A percentile compares a stretch with the other conserved stretches of the same genome.
Conservation (phyloP, 352 stramenopile species). For the Phytopythium cucurbitacearum region DNA sequence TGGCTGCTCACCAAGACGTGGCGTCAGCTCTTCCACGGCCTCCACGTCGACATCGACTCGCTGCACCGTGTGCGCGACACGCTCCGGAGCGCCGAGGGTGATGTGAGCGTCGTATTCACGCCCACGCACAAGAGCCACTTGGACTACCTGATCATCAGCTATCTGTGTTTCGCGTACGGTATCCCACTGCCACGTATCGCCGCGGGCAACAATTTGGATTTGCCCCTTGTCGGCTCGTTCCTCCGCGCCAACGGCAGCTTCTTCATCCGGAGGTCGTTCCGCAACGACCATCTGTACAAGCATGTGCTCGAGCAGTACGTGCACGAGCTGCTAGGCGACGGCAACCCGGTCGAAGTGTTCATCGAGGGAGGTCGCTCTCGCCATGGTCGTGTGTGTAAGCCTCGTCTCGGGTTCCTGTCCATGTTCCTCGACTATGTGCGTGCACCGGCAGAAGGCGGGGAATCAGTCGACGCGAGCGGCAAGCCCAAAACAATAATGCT, state of each 20-base stretch:
- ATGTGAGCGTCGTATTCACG: constrained; percentile 77
- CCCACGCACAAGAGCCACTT: constrained; percentile 88
- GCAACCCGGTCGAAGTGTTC: constrained; percentile 87
- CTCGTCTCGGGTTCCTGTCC: constrained; percentile 61
- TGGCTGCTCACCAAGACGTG: constrained; percentile 80
- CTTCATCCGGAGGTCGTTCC: constrained; percentile 86
- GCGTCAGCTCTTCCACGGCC: constrained; percentile 64
- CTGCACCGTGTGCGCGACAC: constrained; percentile 50
- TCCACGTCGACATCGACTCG: constrained; percentile 69
- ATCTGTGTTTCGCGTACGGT: constrained; percentile 86
- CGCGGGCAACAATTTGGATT: constrained; percentile 84
- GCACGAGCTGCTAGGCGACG: constrained; percentile 72
- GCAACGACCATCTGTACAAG: constrained; percentile 72
- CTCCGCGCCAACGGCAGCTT: constrained; percentile 85
- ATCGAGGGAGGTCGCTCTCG: constrained; percentile 84
- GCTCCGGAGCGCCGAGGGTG: constrained; percentile 35
- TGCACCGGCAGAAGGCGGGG: neutral
- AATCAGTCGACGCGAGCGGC: neutral
- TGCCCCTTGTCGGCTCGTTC: constrained; percentile 77
- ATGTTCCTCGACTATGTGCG: constrained; percentile 71
- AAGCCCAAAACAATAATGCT: constrained; percentile 51
- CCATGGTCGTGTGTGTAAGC: constrained; percentile 73
- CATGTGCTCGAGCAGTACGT: constrained; percentile 85
- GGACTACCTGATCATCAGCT: constrained; percentile 90
- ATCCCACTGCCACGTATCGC: constrained; percentile 83